A percentile compares a stretch with the other conserved stretches of the same genome.
Conservation (phyloP, 2,329 filamentous ascomycete genomes). For the Xylariaceae sp. region DNA sequence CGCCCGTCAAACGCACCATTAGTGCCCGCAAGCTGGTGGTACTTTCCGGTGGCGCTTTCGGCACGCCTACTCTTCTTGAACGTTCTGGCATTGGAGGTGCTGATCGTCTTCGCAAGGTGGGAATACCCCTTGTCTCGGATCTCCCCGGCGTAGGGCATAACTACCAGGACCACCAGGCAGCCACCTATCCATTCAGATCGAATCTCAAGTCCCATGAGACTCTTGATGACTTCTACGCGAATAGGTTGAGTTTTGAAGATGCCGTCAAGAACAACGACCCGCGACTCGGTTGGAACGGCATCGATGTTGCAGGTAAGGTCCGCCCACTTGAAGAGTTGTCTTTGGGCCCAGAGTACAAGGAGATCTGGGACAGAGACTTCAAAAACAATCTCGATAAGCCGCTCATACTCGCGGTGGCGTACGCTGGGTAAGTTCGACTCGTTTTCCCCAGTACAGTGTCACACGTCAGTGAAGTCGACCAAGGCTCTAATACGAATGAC, state of each 20-base stretch:
- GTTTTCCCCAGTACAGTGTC: not conserved
- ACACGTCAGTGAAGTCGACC: too few species aligned
- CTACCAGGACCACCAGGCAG: slow-evolving; percentile 47
- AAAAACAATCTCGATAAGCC: slow-evolving; percentile 21
- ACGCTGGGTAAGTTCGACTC: slow-evolving; percentile 25
- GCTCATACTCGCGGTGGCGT: not conserved
- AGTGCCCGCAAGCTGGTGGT: slow-evolving; percentile 46
- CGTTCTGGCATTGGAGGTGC: slow-evolving; percentile 46
- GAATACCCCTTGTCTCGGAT: slow-evolving; percentile 35
- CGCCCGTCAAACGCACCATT: slow-evolving; percentile 19
- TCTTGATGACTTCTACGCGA: slow-evolving; percentile 14
- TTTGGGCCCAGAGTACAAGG: slow-evolving; percentile 24
- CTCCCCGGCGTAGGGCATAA: slow-evolving; percentile 43
- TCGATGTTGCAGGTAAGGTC: slow-evolving; percentile 22
- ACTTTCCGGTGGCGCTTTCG: slow-evolving; percentile 36
- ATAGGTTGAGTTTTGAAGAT: slow-evolving; percentile 8
- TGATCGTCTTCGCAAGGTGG: slow-evolving; percentile 38
- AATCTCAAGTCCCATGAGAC: slow-evolving; percentile 19
- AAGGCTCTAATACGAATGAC: not conserved
- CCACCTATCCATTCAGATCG: slow-evolving; percentile 42
- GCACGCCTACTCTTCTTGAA: slow-evolving; percentile 45
- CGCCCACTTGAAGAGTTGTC: slow-evolving; percentile 22
- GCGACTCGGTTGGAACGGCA: slow-evolving; percentile 24
- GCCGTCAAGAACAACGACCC: slow-evolving; percentile 17
- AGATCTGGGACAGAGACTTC: slow-evolving; percentile 24